These are phyloP conservation scores for Nidularia sp. DNA, from an alignment of 768 basidiomycete species.

Conservation along the genomic window DNA sequence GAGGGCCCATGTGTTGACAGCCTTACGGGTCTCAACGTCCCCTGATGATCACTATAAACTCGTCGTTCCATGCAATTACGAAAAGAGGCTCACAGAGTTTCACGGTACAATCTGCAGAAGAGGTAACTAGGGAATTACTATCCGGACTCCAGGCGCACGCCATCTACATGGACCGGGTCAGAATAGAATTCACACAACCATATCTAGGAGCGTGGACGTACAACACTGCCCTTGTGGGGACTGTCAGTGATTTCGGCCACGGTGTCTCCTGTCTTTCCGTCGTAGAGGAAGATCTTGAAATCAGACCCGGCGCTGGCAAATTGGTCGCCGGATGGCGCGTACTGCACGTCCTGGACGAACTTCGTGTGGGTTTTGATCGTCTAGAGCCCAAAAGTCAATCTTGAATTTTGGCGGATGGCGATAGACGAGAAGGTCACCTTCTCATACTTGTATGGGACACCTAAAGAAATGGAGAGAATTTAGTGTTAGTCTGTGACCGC, in stretches of 20 bases:
- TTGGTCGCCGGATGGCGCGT: slow-evolving; percentile 72
- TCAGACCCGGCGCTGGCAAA: slow-evolving; percentile 92
- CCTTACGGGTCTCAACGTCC: slow-evolving; percentile 76
- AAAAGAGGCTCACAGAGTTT: slow-evolving; percentile 62
- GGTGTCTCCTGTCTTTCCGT: slow-evolving; percentile 84
- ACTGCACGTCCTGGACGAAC: slow-evolving; percentile 90
- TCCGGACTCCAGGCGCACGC: slow-evolving; percentile 80
- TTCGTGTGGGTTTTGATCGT: slow-evolving; percentile 85
- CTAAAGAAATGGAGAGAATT: slow-evolving; percentile 21
- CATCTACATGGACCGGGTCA: slow-evolving; percentile 36
- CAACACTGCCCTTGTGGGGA: slow-evolving; percentile 73
- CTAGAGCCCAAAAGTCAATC: slow-evolving; percentile 24
- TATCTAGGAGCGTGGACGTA: slow-evolving; percentile 28
- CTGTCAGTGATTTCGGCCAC: slow-evolving; percentile 62
- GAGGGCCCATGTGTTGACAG: slow-evolving; percentile 63
- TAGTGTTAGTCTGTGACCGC: no score
- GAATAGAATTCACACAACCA: background rate
- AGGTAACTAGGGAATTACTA: slow-evolving; percentile 71
- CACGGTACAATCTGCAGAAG: slow-evolving; percentile 83
- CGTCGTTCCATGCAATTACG: background rate
- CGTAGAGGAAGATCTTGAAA: slow-evolving; percentile 82
- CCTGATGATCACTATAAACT: slow-evolving; percentile 36
- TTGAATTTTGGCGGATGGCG: background rate
- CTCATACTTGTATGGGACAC: slow-evolving; percentile 86
- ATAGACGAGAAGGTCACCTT: slow-evolving; percentile 39